Evolutionary conservation across 1,284 basidiomycete genomes (phyloP), one percentile per base, ranked within the genome.

Genomic region (Kalmanozyma brasiliensis): DNA sequence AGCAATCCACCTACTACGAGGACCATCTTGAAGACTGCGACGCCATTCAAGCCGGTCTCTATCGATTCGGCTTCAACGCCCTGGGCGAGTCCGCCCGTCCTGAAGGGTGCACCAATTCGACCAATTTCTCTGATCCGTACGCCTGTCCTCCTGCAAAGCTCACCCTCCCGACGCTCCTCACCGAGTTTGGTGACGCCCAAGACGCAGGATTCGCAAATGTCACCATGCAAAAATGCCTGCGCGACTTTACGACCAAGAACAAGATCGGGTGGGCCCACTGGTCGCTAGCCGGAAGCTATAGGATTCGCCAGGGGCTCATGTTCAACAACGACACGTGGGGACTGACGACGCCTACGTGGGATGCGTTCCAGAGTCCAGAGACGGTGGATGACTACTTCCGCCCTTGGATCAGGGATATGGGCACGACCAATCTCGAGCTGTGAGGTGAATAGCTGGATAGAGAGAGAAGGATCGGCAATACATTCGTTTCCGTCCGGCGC

Each of bases 221-320:
- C 35, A 64, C 53, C 5, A 55, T 70, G 67, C 52, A 63, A 23
- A 70, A 70, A 33, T 70, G 67, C 42, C 35, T 70, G 33, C 56
- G 62, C 32, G 57, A 70, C 22, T 70, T 57, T n/a, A 70, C 67
- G 13, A 65, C 41, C 20, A 58, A 61, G 52, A 49, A 70, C 58
- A 61, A 61, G 40, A 65, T 70, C 41, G 62, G 67, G 6, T 70
- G 67, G 67, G 53, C 57, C 2, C 52, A 65, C 33, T 70, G 67
- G 61, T 9, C 67, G 11, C 17, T 70, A 3, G 57, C 67, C 6
- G 67, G 67, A 9, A 52, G 49, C 49, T 70, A 70, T 57, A 49
- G 55, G 11, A 55, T 59, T 19, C 61, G 67, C 13, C 41, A 60
- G 23, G 34, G 46, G 24, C 32, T 49, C 8, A 20, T 43, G 19